A percentile compares a stretch with the other conserved stretches of the same genome.
phyloP scores from a whole-genome alignment of 2,329 filamentous ascomycete genomes.

The Rhynchosporium graminicola region DNA sequence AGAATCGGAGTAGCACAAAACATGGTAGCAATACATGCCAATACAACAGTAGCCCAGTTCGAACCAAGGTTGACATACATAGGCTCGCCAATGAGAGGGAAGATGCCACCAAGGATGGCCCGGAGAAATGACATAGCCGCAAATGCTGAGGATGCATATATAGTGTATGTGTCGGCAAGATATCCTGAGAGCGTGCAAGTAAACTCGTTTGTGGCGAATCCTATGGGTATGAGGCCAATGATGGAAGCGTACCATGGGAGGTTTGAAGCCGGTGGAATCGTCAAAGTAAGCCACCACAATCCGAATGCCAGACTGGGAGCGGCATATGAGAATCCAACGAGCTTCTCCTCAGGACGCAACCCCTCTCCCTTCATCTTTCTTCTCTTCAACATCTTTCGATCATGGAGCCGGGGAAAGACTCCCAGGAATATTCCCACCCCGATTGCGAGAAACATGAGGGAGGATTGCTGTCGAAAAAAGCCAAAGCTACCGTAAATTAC shows the following conservation, averaged over 20 bases:
- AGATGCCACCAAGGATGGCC: constrained; percentile 44
- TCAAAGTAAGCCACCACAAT: constrained; percentile 50
- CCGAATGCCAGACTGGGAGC: constrained; percentile 47
- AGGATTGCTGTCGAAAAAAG: constrained; percentile 41
- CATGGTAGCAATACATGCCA: constrained; percentile 45
- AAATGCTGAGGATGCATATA: constrained; percentile 47
- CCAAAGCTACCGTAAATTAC: constrained; percentile 44
- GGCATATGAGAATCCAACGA: constrained; percentile 49
- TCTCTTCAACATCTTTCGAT: constrained; percentile 41
- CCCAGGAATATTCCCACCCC: constrained; percentile 45
- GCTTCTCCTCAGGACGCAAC: constrained; percentile 49
- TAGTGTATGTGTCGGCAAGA: constrained; percentile 47
- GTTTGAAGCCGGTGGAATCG: constrained; percentile 45
- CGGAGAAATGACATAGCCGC: constrained; percentile 46
- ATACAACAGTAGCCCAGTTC: constrained; percentile 45
- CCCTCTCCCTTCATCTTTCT: constrained; percentile 24
- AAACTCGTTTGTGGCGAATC: constrained; percentile 51
- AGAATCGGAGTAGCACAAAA: constrained; percentile 44
- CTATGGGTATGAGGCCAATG: constrained; percentile 46
- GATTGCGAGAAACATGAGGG: constrained; percentile 46
- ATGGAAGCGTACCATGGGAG: constrained; percentile 46
- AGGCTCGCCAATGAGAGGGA: constrained; percentile 44
- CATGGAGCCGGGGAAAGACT: constrained; percentile 47
- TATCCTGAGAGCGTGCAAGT: constrained; percentile 46
- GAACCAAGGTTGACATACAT: constrained; percentile 45